These are phyloP conservation scores for Pseudomonodictys pantanalensis DNA, from an alignment of 495 filamentous ascomycete species.

Conservation along the genomic window DNA sequence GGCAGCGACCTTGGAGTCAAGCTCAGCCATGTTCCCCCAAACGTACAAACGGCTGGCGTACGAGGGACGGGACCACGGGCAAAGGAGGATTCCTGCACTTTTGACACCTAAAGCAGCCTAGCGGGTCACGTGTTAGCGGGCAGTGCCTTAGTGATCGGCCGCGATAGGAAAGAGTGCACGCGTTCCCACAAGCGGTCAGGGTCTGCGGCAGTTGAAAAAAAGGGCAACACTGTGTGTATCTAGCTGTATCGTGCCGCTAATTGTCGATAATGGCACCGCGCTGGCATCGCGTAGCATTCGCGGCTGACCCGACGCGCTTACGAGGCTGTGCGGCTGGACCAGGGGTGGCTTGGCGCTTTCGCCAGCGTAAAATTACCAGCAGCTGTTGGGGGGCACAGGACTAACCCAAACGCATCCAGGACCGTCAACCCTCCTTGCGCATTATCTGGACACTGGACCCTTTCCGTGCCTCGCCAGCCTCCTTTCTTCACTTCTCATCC, in stretches of 20 bases:
- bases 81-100: too few species aligned
- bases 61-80: not conserved
- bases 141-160: not conserved
- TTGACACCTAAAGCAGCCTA: too few species aligned
- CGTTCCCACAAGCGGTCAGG: not conserved
- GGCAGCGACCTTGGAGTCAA: slow-evolving; percentile 50
- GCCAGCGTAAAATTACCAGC: slow-evolving; percentile 21
- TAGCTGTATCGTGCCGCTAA: not conserved
- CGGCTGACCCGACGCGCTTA: not conserved
- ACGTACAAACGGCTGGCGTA: not conserved
- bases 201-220: not conserved
- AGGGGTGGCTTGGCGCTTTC: slow-evolving; percentile 18
- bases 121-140: not conserved
- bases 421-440: slow-evolving; percentile 15
- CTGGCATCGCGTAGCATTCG: not conserved
- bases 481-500: slow-evolving; percentile 6
- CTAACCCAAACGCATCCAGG: not conserved
- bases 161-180: not conserved
- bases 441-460: not conserved
- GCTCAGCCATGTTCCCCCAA: slow-evolving; percentile 20
- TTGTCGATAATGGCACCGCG: not conserved
- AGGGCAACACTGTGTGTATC: not conserved
- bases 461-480: not conserved
- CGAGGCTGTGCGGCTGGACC: slow-evolving; percentile 7
- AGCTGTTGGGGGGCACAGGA: slow-evolving; percentile 2